These are phyloP conservation scores for Durusdinium trenchii DNA, from an alignment of 73 alveolate genomes.

Conservation along the genomic window DNA sequence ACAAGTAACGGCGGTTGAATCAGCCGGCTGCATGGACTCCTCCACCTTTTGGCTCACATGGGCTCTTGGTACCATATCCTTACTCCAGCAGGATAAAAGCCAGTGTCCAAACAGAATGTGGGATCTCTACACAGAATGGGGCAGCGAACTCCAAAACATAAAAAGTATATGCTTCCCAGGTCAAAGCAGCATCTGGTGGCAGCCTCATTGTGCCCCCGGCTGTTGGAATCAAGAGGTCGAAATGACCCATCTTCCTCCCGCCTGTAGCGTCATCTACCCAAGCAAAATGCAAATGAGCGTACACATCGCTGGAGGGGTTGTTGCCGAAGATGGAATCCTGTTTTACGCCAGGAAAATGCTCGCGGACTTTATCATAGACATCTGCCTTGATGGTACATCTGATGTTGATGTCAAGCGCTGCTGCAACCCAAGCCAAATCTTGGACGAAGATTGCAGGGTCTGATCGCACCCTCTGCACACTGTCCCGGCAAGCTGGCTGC, in stretches of 20 bases:
- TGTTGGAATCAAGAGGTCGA: not conserved
- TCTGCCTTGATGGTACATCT: not conserved
- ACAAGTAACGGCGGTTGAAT: too few species aligned
- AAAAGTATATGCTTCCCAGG: too few species aligned
- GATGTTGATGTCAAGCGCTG: not conserved
- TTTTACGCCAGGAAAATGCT: not conserved
- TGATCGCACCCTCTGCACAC: not conserved
- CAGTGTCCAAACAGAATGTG: too few species aligned
- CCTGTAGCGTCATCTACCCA: not conserved
- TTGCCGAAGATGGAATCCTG: not conserved
- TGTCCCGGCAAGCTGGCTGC: not conserved
- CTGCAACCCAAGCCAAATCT: not conserved
- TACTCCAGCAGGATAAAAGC: too few species aligned
- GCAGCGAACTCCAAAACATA: too few species aligned
- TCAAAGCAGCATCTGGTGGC: not conserved
- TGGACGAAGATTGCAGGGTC: not conserved
- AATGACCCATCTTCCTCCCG: not conserved
- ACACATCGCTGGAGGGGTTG: not conserved
- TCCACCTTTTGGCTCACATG: too few species aligned
- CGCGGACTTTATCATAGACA: not conserved
- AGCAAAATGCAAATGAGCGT: not conserved
- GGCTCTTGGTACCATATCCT: too few species aligned
- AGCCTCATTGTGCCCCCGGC: not conserved
- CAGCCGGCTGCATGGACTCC: too few species aligned
- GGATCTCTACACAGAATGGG: too few species aligned